These are phyloP conservation scores for Trichophyton rubrum DNA, from an alignment of 2,329 filamentous ascomycete species.

Conservation along the genomic window DNA sequence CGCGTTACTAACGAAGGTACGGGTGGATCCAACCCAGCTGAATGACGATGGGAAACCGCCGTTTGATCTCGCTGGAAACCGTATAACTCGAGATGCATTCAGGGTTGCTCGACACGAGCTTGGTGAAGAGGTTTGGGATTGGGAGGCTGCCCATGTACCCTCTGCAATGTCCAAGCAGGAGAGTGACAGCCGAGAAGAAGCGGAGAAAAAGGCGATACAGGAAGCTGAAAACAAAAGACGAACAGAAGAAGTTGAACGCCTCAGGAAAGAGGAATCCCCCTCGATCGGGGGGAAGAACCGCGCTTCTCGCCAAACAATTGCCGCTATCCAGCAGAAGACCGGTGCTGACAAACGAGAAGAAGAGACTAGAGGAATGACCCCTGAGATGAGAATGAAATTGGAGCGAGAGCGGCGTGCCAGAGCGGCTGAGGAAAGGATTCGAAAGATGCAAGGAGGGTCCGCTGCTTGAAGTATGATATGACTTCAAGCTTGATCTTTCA, in stretches of 20 bases:
- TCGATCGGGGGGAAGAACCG: background rate
- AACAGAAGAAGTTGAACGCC: conserved; percentile 58
- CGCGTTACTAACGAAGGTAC: conserved; percentile 62
- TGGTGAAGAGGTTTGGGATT: conserved; percentile 64
- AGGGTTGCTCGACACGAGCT: conserved; percentile 73
- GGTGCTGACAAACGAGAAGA: conserved; percentile 72
- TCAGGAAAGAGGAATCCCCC: conserved; percentile 49
- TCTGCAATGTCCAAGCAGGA: conserved; percentile 57
- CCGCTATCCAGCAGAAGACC: conserved; percentile 48
- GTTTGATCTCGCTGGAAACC: conserved; percentile 78
- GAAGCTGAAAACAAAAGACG: conserved; percentile 58
- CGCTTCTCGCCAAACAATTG: conserved; percentile 21
- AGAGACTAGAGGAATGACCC: conserved; percentile 70
- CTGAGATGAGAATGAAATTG: conserved; percentile 71
- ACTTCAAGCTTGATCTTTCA: background rate
- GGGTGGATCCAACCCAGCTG: conserved; percentile 56
- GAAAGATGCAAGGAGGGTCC: conserved; percentile 43
- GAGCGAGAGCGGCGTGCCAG: conserved; percentile 82
- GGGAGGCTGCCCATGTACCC: conserved; percentile 65
- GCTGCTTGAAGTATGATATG: background rate
- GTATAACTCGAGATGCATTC: conserved; percentile 78
- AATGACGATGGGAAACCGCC: conserved; percentile 71
- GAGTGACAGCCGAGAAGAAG: conserved; percentile 54
- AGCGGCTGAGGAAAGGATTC: conserved; percentile 79
- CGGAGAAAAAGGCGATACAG: conserved; percentile 57